phyloP scores from a whole-genome alignment of 306 rosid species.

The Pterocarpus santalinus region DNA sequence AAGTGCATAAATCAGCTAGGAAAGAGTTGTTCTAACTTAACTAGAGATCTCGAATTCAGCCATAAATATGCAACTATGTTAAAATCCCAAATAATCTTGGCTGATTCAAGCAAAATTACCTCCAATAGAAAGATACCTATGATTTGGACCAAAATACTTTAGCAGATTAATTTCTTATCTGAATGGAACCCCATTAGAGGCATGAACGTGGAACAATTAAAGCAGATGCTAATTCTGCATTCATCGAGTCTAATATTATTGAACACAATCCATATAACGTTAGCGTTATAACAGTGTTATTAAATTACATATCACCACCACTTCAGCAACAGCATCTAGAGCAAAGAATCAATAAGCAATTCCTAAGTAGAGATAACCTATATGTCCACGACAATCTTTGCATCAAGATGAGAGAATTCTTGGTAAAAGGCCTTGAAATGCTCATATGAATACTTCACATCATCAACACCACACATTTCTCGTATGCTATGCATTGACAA shows the following conservation, averaged over 20 bases:
- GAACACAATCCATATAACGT: not conserved
- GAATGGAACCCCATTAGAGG: not conserved
- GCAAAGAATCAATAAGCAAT: conserved; percentile 1
- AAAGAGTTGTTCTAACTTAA: no score
- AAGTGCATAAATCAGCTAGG: no score
- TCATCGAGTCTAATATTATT: not conserved
- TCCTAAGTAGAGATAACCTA: conserved; percentile 42
- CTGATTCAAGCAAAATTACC: no score
- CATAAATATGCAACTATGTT: no score
- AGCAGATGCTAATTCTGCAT: not conserved
- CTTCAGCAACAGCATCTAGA: conserved; percentile 14
- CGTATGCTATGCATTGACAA: conserved; percentile 97
- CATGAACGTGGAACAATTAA: not conserved
- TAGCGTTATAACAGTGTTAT: not conserved
- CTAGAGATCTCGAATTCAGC: no score
- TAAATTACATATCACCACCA: not conserved
- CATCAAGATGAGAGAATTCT: conserved; percentile 72
- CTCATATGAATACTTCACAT: conserved; percentile 73
- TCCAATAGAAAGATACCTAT: no score
- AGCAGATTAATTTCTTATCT: not conserved
- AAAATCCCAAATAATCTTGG: no score
- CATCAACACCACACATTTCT: conserved; percentile 92
- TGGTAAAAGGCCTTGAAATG: conserved; percentile 89
- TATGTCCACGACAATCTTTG: conserved; percentile 67
- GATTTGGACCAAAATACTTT: no score